Evolutionary conservation across 768 basidiomycete genomes (phyloP).

Genomic region (Pisolithus albus): DNA sequence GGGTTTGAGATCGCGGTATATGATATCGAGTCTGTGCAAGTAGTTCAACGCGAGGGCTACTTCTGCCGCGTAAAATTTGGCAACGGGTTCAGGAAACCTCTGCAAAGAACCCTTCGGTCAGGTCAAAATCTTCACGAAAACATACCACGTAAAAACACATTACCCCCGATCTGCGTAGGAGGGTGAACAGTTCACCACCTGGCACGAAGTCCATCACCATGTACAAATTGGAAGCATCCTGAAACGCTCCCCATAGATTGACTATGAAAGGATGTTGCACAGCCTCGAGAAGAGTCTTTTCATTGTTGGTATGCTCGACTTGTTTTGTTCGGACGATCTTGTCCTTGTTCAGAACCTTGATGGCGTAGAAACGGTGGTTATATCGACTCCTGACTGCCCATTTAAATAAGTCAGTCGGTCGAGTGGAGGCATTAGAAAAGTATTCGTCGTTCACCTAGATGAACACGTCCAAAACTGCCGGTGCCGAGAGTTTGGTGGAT

Average conservation of each 20-base stretch:
- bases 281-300: conserved; percentile 76
- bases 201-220: conserved; percentile 98
- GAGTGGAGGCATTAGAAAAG: background rate
- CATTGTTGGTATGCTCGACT: conserved; percentile 95
- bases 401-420: background rate
- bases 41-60: conserved; percentile 91
- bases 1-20: conserved; percentile 97
- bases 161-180: conserved; percentile 85
- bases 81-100: conserved; percentile 94
- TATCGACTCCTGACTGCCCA: conserved; percentile 77
- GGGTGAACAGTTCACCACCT: conserved; percentile 94
- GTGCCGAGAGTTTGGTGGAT: conserved; percentile 85
- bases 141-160: conserved; percentile 22
- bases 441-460: conserved; percentile 52
- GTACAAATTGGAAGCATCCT: conserved; percentile 88
- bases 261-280: conserved; percentile 92
- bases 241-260: conserved; percentile 94
- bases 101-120: conserved; percentile 27
- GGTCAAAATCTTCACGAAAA: conserved; percentile 7
- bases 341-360: conserved; percentile 92
- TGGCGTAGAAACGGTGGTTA: conserved; percentile 89
- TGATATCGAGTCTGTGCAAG: conserved; percentile 79
- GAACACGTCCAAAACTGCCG: conserved; percentile 94
- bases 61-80: conserved; percentile 96
- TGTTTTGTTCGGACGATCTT: conserved; percentile 91